A percentile compares a stretch with the other conserved stretches of the same genome.
phyloP scores from a whole-genome alignment of 768 basidiomycete species.

The Kwoniella dendrophila region DNA sequence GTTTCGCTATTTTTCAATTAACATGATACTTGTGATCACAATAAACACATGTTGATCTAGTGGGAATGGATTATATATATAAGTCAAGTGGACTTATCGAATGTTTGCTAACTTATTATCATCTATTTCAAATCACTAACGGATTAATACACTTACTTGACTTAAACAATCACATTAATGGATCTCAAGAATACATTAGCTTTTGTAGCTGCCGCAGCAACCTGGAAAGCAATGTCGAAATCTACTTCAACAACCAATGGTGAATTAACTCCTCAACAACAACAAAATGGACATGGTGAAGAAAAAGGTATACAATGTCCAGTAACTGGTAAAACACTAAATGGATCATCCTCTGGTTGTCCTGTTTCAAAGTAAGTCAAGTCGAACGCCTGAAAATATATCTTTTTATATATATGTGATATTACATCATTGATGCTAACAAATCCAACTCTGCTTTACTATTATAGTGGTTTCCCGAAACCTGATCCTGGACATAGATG shows the following conservation, averaged over 20 bases:
- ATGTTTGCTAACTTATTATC: no score
- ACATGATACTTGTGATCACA: no score
- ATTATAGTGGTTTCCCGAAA: conserved; percentile 4
- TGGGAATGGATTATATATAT: no score
- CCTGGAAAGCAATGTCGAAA: conserved; percentile 7
- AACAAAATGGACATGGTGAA: neutral
- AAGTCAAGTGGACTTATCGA: no score
- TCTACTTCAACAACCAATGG: neutral
- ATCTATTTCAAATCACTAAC: no score
- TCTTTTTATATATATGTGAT: no score
- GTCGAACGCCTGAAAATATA: neutral
- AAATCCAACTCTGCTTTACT: neutral
- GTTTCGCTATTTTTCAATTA: neutral
- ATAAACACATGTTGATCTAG: no score
- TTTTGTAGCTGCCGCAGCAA: conserved; percentile 14
- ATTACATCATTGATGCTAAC: no score
- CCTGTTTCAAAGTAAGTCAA: conserved; percentile 14
- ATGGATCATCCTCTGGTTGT: conserved; percentile 14
- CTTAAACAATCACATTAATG: neutral
- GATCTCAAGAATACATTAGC: conserved; percentile 17
- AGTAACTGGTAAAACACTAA: conserved; percentile 7
- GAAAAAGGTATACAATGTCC: conserved; percentile 4
- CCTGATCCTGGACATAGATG: conserved; percentile 18
- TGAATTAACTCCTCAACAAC: no score
- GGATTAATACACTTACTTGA: no score